phyloP scores from a whole-genome alignment of 2,329 filamentous ascomycete genomes.

The Zalaria sp. region DNA sequence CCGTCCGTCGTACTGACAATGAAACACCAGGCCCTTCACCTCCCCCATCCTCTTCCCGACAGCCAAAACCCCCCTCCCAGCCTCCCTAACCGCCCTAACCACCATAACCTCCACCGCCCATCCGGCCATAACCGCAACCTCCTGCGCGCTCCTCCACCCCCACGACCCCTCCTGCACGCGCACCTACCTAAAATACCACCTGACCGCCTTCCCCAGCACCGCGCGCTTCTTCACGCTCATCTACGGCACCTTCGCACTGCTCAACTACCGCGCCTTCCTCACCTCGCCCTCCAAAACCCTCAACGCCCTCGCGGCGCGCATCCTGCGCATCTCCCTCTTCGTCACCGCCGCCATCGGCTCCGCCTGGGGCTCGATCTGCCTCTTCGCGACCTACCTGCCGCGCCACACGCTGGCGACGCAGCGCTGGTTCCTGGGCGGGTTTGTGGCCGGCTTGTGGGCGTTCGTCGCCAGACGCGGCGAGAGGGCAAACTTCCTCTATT shows the following conservation, averaged over 20 bases:
- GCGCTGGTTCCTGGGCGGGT: slow-evolving; percentile 80
- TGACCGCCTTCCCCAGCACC: slow-evolving; percentile 66
- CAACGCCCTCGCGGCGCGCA: slow-evolving; percentile 50
- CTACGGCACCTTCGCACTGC: slow-evolving; percentile 57
- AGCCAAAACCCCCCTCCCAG: slow-evolving; percentile 40
- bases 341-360: slow-evolving; percentile 73
- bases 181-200: slow-evolving; percentile 77
- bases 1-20: slow-evolving; percentile 1
- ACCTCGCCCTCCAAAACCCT: slow-evolving; percentile 53
- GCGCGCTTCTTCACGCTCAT: slow-evolving; percentile 65
- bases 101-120: slow-evolving; percentile 76
- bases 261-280: slow-evolving; percentile 54
- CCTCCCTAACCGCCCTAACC: slow-evolving; percentile 51
- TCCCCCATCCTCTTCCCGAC: slow-evolving; percentile 78
- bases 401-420: slow-evolving; percentile 62
- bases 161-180: slow-evolving; percentile 75
- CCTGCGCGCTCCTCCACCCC: slow-evolving; percentile 82
- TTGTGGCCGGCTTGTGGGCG: slow-evolving; percentile 73
- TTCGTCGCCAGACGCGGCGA: slow-evolving; percentile 55
- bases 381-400: slow-evolving; percentile 72
- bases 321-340: slow-evolving; percentile 64
- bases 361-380: slow-evolving; percentile 77
- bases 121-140: slow-evolving; percentile 70
- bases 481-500: slow-evolving; percentile 62
- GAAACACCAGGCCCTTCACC: slow-evolving; percentile 48